These are phyloP conservation scores for Epichloe brachyelytri DNA, from an alignment of 2,329 filamentous ascomycete genomes.

Conservation along the genomic window DNA sequence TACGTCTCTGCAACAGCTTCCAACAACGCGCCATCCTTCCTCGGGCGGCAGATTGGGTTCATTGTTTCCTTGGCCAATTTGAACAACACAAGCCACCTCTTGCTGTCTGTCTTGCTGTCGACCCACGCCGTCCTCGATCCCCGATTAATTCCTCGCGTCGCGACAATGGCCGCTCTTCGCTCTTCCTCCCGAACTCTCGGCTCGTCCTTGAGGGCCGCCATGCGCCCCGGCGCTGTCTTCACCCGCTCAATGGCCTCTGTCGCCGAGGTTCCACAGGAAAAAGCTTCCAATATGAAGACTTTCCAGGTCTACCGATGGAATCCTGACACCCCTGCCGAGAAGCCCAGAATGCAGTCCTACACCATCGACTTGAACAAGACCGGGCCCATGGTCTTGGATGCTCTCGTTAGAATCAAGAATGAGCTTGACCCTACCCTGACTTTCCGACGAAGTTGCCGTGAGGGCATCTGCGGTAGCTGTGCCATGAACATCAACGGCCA, in stretches of 20 bases:
- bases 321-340: conserved; percentile 79
- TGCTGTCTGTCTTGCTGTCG: neutral
- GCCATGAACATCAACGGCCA: conserved; percentile 99
- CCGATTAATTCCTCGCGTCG: conserved; percentile 4
- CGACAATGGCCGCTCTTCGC: conserved; percentile 49
- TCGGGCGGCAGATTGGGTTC: neutral
- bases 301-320: conserved; percentile 99
- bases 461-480: conserved; percentile 97
- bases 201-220: conserved; percentile 27
- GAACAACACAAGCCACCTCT: neutral
- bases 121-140: neutral
- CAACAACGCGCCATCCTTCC: conserved; percentile 2
- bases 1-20: neutral
- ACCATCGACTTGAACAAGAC: conserved; percentile 97
- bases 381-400: conserved; percentile 95
- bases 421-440: conserved; percentile 94
- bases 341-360: conserved; percentile 93
- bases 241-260: conserved; percentile 42
- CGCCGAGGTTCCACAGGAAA: conserved; percentile 45
- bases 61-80: neutral
- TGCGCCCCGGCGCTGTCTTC: conserved; percentile 28
- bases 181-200: conserved; percentile 40
- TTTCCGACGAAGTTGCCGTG: conserved; percentile 89
- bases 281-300: conserved; percentile 67
- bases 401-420: conserved; percentile 97